Conservation (phyloP, 176 grass and related monocot genomes). For the Alopecurus myosuroides region DNA sequence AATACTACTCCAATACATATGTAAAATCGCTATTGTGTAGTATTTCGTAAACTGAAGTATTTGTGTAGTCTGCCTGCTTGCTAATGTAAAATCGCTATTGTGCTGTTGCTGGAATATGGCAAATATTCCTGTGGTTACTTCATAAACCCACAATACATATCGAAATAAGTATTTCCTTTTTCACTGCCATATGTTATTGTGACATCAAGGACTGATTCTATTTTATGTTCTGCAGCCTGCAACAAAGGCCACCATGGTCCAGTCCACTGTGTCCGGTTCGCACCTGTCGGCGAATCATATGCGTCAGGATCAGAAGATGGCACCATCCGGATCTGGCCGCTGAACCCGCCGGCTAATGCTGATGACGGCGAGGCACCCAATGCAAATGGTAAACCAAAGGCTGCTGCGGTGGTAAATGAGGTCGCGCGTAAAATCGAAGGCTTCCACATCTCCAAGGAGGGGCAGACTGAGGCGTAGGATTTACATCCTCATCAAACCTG, state of each 20-base stretch:
- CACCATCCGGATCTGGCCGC: conserved; percentile 91
- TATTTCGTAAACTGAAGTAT: no score
- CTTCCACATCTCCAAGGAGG: conserved; percentile 65
- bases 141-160: background rate
- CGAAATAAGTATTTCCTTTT: background rate
- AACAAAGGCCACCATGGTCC: conserved; percentile 98
- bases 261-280: conserved; percentile 90
- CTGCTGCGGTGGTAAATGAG: conserved; percentile 42
- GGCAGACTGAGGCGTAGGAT: conserved; percentile 46
- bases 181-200: background rate
- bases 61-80: no score
- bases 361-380: conserved; percentile 48
- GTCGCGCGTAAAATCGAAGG: conserved; percentile 79
- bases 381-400: conserved; percentile 49
- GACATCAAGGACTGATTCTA: background rate
- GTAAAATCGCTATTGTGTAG: no score
- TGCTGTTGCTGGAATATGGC: no score
- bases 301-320: conserved; percentile 97
- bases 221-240: conserved; percentile 42
- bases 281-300: conserved; percentile 85
- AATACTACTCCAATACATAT: no score
- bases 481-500: background rate
- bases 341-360: conserved; percentile 37
- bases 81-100: no score
- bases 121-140: background rate